These are phyloP conservation scores for Zelonia costaricensis DNA, from an alignment of 208 protist genomes.

Conservation along the genomic window DNA sequence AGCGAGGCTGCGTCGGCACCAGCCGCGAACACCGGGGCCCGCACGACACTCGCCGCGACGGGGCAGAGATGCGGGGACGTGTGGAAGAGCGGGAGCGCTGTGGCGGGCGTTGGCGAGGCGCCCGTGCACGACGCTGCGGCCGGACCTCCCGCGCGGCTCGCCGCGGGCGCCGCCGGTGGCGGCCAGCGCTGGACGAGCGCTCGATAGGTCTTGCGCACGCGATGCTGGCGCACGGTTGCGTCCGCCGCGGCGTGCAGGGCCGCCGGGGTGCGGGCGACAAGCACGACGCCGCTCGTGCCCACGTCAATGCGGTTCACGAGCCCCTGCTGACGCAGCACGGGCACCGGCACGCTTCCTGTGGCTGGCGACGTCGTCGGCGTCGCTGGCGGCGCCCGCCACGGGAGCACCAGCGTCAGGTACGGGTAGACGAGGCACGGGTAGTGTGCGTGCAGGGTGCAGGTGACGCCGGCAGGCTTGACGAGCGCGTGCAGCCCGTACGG, in stretches of 20 bases:
- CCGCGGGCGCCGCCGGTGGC: too few relatives aligned
- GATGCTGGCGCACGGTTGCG: constrained; percentile 40
- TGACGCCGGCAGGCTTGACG: constrained; percentile 64
- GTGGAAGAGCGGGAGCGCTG: constrained; percentile 11
- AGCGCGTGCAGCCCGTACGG: constrained; percentile 63
- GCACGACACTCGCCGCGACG: constrained; percentile 1
- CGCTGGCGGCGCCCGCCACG: neutral
- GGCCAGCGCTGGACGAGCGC: constrained; percentile 58
- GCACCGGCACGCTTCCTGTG: too few relatives aligned
- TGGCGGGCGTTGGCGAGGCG: neutral
- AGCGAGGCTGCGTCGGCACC: constrained; percentile 11
- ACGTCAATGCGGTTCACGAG: constrained; percentile 87
- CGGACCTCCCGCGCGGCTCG: too few relatives aligned
- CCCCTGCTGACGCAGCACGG: constrained; percentile 65
- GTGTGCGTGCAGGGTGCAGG: constrained; percentile 59
- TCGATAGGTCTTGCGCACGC: constrained; percentile 61
- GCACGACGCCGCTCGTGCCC: constrained; percentile 74
- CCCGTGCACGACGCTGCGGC: neutral
- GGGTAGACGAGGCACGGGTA: constrained; percentile 52
- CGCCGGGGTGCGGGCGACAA: constrained; percentile 35
- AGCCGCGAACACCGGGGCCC: constrained; percentile 23
- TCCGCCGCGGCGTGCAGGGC: constrained; percentile 30
- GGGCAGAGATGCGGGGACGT: constrained; percentile 24
- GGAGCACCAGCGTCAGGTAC: constrained; percentile 14
- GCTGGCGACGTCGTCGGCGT: too few relatives aligned